Conservation (phyloP, 176 grass and related monocot genomes). For the Zizania latifolia region DNA sequence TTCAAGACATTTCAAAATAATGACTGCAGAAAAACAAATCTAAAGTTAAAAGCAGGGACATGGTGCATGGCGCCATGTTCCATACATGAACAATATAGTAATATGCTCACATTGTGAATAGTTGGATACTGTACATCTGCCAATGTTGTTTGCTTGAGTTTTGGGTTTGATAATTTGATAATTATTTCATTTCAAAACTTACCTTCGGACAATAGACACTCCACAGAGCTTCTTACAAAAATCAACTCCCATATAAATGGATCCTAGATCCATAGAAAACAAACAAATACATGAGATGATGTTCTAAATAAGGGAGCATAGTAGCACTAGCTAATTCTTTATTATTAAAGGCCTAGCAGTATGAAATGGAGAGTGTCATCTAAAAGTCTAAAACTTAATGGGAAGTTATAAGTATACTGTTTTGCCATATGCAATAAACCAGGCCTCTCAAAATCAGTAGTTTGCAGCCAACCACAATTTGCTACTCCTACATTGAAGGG, state of each 20-base stretch:
- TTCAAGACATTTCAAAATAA: neutral
- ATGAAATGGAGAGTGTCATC: neutral
- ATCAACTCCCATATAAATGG: constrained; percentile 77
- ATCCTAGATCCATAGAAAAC: constrained; percentile 44
- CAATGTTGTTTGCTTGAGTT: neutral
- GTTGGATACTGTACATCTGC: neutral
- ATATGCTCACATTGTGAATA: too few species aligned
- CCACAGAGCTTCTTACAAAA: constrained; percentile 99
- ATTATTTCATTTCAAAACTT: constrained; percentile 21
- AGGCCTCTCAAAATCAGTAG: neutral
- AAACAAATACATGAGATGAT: constrained; percentile 11
- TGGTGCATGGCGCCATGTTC: neutral
- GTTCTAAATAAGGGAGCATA: neutral
- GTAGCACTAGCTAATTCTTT: neutral
- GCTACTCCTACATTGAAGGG: neutral
- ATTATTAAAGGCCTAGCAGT: neutral
- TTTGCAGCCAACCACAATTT: neutral
- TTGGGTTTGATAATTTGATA: constrained; percentile 2
- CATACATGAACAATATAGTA: neutral
- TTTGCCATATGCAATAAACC: neutral
- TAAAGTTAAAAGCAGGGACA: neutral
- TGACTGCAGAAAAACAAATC: neutral
- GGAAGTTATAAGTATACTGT: neutral
- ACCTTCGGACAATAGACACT: constrained; percentile 95
- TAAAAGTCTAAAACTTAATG: neutral